These are phyloP conservation scores for Albizia julibrissin DNA, from an alignment of 306 rosid genomes.

Conservation along the genomic window DNA sequence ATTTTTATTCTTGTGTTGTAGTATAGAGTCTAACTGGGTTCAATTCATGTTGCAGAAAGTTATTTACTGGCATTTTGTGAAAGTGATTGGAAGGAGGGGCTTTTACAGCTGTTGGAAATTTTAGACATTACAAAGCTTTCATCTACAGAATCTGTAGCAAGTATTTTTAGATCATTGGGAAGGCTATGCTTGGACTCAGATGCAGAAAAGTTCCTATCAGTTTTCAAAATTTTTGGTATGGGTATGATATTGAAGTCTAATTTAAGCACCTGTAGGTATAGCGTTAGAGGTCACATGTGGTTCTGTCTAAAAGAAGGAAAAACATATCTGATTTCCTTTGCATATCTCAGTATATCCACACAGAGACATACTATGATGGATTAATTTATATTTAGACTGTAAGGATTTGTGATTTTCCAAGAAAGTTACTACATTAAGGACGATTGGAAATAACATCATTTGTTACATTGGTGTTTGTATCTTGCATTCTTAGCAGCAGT, in stretches of 20 bases:
- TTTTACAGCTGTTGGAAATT: conserved; percentile 60
- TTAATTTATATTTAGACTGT: not conserved
- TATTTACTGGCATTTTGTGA: conserved; percentile 82
- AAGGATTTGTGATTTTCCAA: not conserved
- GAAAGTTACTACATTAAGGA: not conserved
- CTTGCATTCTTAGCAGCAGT: not conserved
- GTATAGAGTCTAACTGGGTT: conserved; percentile 29
- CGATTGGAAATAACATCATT: too few relatives aligned
- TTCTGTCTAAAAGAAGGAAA: conserved; percentile 13
- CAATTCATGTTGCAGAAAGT: conserved; percentile 58
- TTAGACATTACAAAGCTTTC: conserved; percentile 59
- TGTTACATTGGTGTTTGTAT: not conserved
- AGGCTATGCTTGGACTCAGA: conserved; percentile 54
- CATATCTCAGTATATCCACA: not conserved
- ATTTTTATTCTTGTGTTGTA: conserved; percentile 25
- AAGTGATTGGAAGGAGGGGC: conserved; percentile 56
- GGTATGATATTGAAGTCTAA: conserved; percentile 32
- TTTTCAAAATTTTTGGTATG: conserved; percentile 61
- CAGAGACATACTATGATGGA: not conserved
- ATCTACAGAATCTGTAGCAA: conserved; percentile 40
- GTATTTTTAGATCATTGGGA: conserved; percentile 69
- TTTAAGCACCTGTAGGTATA: conserved; percentile 26
- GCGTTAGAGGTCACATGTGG: conserved; percentile 15
- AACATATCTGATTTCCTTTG: not conserved
- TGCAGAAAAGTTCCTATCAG: conserved; percentile 62